phyloP scores from a whole-genome alignment of 2,329 filamentous ascomycete species.

The Epichloe sibirici region DNA sequence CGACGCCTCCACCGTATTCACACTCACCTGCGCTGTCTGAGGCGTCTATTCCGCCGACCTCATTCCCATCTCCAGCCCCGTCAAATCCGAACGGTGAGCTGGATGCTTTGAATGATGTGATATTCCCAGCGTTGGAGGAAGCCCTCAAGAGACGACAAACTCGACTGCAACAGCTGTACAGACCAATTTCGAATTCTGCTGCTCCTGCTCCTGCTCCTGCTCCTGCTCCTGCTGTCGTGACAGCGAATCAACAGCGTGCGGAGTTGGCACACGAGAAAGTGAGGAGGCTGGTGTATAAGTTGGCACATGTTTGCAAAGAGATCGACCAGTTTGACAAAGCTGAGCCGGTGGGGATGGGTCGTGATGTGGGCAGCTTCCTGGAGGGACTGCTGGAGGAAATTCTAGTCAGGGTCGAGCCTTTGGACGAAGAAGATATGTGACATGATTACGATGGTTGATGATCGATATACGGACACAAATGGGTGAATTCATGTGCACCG shows the following conservation, averaged over 20 bases:
- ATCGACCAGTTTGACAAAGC: constrained; percentile 81
- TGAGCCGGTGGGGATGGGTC: constrained; percentile 86
- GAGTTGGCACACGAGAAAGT: constrained; percentile 71
- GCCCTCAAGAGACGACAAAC: constrained; percentile 70
- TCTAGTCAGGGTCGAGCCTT: constrained; percentile 77
- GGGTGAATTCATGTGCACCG: no score
- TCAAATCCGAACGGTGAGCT: constrained; percentile 54
- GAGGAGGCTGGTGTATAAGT: constrained; percentile 66
- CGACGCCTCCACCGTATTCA: constrained; percentile 16
- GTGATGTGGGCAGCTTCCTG: constrained; percentile 76
- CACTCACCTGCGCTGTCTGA: constrained; percentile 21
- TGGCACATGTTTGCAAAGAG: constrained; percentile 73
- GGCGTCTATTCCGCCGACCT: constrained; percentile 25
- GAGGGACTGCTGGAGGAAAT: constrained; percentile 93
- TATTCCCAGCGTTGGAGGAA: constrained; percentile 84
- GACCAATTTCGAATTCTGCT: constrained; percentile 17
- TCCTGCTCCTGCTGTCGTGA: constrained; percentile 27
- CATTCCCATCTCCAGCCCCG: constrained; percentile 46
- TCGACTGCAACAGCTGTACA: constrained; percentile 41
- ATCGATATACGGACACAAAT: no score
- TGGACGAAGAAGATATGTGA: constrained; percentile 54
- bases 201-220: constrained; percentile 12
- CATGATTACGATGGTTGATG: constrained; percentile 3
- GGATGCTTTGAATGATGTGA: constrained; percentile 80
- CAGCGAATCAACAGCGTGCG: constrained; percentile 54